Base-by-base conservation (phyloP, 2,329 filamentous ascomycete genomes). In the Verticillium nonalfalfae region DNA sequence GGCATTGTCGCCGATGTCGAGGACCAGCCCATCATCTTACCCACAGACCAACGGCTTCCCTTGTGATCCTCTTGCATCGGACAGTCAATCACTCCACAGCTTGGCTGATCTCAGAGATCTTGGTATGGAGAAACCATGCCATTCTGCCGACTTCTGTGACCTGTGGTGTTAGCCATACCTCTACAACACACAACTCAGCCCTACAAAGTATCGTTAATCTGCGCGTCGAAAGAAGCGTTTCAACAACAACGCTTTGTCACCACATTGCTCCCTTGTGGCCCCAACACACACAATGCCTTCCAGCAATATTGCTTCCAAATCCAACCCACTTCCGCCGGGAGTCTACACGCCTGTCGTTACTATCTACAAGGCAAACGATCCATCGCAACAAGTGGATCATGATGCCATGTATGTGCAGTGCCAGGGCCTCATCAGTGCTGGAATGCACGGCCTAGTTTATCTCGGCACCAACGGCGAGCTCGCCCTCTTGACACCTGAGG, bases 271-370 rank as follows among this genome's bases (percentile, higher is more conserved):
- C 35, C 7, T 40, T 14, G 6, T 10, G 14, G 6, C 39, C 4
- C 15, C 18, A 6, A 21, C 18, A 52, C 31, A 39, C 62, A 65
- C 38, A 34, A 73, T 73, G 71, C 64, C 70, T 18, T 64, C 57
- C 52, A 72, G 68, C 56, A 71, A 60, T 1, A 72, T 75, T 35
- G 66, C 73, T 13, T 34, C 68, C 11, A 80, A 79, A 63, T 66
- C 71, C 1, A 72, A 68, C 56, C 72, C 73, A 4, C 69, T 81
- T 2, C 78, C 79, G 0, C 68, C 68, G 0, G 79, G 79, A 14
- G 75, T 81, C 26, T 81, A 79, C 66, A 78, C 76, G 35, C 79
- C 79, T 0, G 78, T 81, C 2, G 71, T 81, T 33, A 79, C 79
- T 0, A 66, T 81, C 2, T 81, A 79, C 69, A 75, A 78, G 59